Evolutionary conservation across 208 protist species (phyloP).

Genomic region (Phytomonas francai): DNA sequence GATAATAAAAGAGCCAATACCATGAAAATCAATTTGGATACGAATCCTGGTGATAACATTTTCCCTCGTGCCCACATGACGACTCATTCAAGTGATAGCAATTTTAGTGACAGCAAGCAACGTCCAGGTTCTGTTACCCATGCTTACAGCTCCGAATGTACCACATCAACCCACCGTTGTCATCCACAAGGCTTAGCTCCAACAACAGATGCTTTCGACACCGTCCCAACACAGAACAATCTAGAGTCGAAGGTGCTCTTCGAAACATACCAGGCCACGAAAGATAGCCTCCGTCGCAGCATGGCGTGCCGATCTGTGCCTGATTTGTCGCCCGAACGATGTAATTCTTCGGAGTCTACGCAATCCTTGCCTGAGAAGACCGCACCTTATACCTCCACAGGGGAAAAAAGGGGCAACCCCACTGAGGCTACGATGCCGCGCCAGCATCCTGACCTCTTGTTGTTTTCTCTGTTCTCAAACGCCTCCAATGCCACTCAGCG

Average conservation of each 20-base stretch:
- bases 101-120: background rate
- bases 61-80: background rate
- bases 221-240: background rate
- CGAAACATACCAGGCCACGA: background rate
- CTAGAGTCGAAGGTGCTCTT: background rate
- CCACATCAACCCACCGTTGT: background rate
- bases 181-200: background rate
- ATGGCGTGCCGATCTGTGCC: background rate
- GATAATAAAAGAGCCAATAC: constrained; percentile 1
- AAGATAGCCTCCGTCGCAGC: background rate
- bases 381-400: background rate
- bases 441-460: background rate
- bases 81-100: background rate
- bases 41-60: constrained; percentile 1
- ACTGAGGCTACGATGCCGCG: background rate
- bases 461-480: background rate
- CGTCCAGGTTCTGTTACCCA: background rate
- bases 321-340: background rate
- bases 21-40: constrained; percentile 2
- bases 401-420: background rate
- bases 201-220: background rate
- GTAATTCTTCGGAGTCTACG: background rate
- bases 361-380: background rate
- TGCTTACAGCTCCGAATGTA: background rate
- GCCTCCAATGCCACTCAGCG: background rate